These are phyloP conservation scores for Phytophthora sojae DNA, from an alignment of 352 stramenopile species.

Conservation along the genomic window DNA sequence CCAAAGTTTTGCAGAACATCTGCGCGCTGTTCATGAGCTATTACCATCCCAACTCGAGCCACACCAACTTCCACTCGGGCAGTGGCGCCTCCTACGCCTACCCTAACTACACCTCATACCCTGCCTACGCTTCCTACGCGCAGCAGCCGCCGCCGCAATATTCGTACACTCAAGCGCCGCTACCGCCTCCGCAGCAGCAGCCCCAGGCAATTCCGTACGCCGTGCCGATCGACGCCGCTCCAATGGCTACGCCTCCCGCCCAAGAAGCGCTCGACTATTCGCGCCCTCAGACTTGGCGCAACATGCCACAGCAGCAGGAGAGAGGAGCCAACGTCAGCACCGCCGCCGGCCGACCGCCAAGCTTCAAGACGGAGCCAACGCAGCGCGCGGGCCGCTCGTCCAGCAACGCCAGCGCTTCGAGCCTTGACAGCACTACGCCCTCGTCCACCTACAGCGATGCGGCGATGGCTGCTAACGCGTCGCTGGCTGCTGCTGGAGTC, in stretches of 20 bases:
- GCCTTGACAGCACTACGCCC: slow-evolving; percentile 22
- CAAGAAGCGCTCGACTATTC: slow-evolving; percentile 41
- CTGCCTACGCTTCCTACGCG: slow-evolving; percentile 20
- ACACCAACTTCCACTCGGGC: slow-evolving; percentile 18
- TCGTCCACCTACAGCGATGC: slow-evolving; percentile 25
- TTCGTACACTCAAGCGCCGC: slow-evolving; percentile 16
- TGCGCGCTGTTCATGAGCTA: slow-evolving; percentile 29
- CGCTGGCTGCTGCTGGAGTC: slow-evolving; percentile 18
- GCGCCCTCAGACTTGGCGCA: slow-evolving; percentile 52
- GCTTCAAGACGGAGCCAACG: slow-evolving; percentile 19
- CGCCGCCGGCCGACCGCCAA: background rate
- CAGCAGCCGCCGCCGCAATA: slow-evolving; percentile 21
- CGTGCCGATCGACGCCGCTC: slow-evolving; percentile 24
- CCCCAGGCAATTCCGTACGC: slow-evolving; percentile 30
- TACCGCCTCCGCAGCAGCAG: slow-evolving; percentile 3
- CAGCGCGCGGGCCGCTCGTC: slow-evolving; percentile 16
- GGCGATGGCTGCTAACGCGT: slow-evolving; percentile 33
- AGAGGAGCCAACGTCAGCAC: slow-evolving; percentile 17
- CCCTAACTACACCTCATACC: slow-evolving; percentile 26
- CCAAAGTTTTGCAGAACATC: background rate
- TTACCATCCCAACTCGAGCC: slow-evolving; percentile 16
- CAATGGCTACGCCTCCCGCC: slow-evolving; percentile 13
- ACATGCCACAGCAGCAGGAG: slow-evolving; percentile 45
- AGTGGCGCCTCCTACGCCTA: slow-evolving; percentile 16
- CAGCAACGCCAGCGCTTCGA: slow-evolving; percentile 21